Evolutionary conservation across 495 filamentous ascomycete genomes (phyloP), one percentile per base, ranked within the genome.

Genomic region (Amniculicola lignicola): DNA sequence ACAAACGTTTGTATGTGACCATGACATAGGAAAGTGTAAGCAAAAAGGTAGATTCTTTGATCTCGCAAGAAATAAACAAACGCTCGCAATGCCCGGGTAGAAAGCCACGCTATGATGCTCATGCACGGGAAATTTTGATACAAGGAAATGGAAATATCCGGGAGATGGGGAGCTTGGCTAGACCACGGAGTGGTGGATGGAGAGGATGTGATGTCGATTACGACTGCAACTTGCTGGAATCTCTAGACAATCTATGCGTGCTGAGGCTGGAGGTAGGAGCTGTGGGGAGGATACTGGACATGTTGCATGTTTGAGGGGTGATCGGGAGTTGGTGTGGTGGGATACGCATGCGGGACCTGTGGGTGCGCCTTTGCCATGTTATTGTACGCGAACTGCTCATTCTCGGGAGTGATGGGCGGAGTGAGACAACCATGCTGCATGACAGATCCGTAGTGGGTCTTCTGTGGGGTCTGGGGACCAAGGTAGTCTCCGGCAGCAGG

Each of bases 321-420:
- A 24, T 55, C 51, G 2, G 69, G 67, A 16, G 69, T 72, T 12
- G 67, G 62, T 16, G 62, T 69, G 36, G 57, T 59, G 21, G 58
- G 60, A 19, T 57, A 62, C 12, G 57, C 29, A 11, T 46, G 48
- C 21, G 60, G 55, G 22, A 46, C 25, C 10, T 67, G 16, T 25
- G 46, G 28, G 14, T 67, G 61, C 43, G 35, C 38, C 42, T 63
- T 60, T 35, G 45, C 59, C 46, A 63, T 65, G 25, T 45, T 51
- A n/a, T 42, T 43, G 10, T 61, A 31, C 14, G 43, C 56, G 44
- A 68, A 64, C 24, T 60, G 61, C 28, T 71, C 67, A 51, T 69
- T 69, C 35, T 94, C 90, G n/a, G 93, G 93, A 0, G 94, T 97
- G 66, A 97, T 95, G 2, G 93, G 93, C 16, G 93, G 93, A 19